Base-by-base conservation (phyloP, 1,284 basidiomycete species). In the Sanguinoderma infundibulare region DNA sequence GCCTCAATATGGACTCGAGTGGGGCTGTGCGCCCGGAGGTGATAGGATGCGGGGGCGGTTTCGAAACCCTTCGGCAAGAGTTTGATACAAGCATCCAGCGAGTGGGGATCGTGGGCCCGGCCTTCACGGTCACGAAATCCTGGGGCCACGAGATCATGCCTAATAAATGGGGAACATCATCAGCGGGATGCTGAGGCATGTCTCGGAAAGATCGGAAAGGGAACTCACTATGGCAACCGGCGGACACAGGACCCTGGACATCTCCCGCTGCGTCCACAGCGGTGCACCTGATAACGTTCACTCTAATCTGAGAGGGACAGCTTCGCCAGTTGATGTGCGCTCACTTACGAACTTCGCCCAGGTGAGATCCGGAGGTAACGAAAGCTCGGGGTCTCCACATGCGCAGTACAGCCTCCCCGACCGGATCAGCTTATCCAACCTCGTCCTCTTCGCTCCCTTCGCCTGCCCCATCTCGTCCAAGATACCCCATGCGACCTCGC, bases 381-480 rank as follows among this genome's bases (percentile, higher is more conserved):
- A 24, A 28, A 63, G 14, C 3, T 17, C 32, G 5, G 62, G 62
- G 15, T 60, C 59, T 3, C 55, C 55, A 15, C 62, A 63, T 20
- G 56, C 30, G 46, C 62, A 63, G 24, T 58, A 57, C 34, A 63
- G 35, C 32, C 57, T n/a, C 5, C 57, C 57, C 2, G 6, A 3
- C 8, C 40, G 40, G 4, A 58, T 40, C 12, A 38, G 32, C 32
- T 12, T 22, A 17, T 46, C 38, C n/a, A 58, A 10, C 10, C 6
- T 9, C 5, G 6, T 8, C 24, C 38, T 39, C 22, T 9, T 12
- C 5, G 39, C 30, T 22, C 20, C 14, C 30, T 32, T 22, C 30
- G 20, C 9, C 15, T 22, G 22, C 4, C 30, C 30, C 0, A 22
- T 22, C 26, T 17, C 24, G 3, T 49, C n/a, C 12, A 50, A 9